Evolutionary conservation across 176 grass and related monocot species (phyloP), one percentile per base, ranked within the genome.

Genomic region (Pharus latifolius): DNA sequence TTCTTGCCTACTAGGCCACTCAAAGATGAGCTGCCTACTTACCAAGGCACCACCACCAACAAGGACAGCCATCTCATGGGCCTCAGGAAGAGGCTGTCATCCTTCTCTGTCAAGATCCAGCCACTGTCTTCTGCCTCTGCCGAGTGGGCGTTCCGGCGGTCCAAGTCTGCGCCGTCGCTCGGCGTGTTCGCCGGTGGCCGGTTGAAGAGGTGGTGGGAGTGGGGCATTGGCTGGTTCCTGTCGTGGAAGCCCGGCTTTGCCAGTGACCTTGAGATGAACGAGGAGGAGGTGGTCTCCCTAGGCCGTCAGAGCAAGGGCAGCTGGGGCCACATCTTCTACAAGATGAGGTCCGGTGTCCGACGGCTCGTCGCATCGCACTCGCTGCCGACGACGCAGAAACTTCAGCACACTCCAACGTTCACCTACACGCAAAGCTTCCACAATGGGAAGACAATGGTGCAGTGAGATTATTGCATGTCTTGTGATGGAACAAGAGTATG

Each of bases 211-310:
- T 99, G 96, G 87, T 94, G 90, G 87, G 82, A 75, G 49, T 81
- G 81, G 84, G 83, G 93, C 46, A 35, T 92, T 19, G 85, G 84
- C 38, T 99, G 96, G 96, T 51, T 99, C 20, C 63, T 99, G 17
- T 82, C 85, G 54, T 80, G 68, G 74, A 94, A 88, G 60, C 84
- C 87, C 6, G 67, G 60, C 15, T 85, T 99, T 72, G 76, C 83
- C 43, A 49, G 56, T 43, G 96, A 99, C 78, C 82, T 99, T 15
- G 96, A 99, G 79, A 88, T 99, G 96, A 99, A 95, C 87, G 90
- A 91, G 70, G 95, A 94, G 81, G 96, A 99, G 82, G 86, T 60
- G 25, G 82, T 87, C 27, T 54, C 82, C 32, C 78, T 95, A 14
- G 96, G 96, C 1, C 83, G 79, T 54, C 73, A 80, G 3, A 69